These are phyloP conservation scores for Phytophthora tentaculata DNA, from an alignment of 352 stramenopile species.

Conservation along the genomic window DNA sequence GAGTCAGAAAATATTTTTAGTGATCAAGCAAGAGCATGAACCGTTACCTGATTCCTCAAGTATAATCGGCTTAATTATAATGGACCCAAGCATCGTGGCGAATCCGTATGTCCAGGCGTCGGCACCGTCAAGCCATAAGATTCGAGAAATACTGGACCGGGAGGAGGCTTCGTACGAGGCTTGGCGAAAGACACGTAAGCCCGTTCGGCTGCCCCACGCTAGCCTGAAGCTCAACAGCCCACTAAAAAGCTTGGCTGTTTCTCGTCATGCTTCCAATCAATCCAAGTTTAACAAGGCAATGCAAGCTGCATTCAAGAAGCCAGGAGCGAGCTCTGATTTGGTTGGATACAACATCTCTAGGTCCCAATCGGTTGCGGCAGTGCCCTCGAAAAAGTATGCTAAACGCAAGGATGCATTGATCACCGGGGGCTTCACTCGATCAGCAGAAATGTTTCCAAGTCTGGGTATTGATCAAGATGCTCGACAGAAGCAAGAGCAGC, in stretches of 20 bases:
- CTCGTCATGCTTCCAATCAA: constrained; percentile 10
- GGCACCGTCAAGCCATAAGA: constrained; percentile 43
- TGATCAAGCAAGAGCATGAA: neutral
- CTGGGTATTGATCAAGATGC: neutral
- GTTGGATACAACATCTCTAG: neutral
- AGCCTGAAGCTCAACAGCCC: constrained; percentile 60
- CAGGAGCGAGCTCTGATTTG: neutral
- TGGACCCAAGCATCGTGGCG: constrained; percentile 63
- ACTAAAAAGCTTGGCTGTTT: constrained; percentile 11
- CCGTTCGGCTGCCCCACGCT: constrained; percentile 51
- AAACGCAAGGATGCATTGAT: constrained; percentile 18
- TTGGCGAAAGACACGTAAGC: constrained; percentile 47
- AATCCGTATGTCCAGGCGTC: constrained; percentile 56
- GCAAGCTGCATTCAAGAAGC: neutral
- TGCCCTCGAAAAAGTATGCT: neutral
- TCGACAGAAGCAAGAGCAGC: constrained; percentile 17
- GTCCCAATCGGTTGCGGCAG: neutral
- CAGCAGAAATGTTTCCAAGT: constrained; percentile 11
- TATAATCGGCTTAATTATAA: constrained; percentile 12
- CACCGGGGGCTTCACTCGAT: constrained; percentile 4
- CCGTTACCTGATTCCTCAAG: neutral
- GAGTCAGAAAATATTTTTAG: constrained; percentile 16
- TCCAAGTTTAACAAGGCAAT: constrained; percentile 5
- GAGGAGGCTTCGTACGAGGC: constrained; percentile 55
- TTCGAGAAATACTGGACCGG: constrained; percentile 61